These are phyloP conservation scores for Myrica gale DNA, from an alignment of 306 rosid species.

Conservation along the genomic window DNA sequence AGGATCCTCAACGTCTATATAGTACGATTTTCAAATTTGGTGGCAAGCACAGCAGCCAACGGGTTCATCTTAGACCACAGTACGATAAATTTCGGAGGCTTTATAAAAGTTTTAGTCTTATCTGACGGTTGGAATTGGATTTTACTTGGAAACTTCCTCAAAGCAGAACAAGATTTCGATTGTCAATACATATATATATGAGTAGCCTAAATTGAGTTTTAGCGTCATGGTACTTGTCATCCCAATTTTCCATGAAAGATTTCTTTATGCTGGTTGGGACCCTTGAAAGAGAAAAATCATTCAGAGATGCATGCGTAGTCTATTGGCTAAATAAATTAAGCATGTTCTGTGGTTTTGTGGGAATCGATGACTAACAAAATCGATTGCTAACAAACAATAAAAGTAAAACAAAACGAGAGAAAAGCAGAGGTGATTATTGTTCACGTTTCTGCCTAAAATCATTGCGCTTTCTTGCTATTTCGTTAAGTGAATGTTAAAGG, in stretches of 20 bases:
- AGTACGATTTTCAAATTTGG: not conserved
- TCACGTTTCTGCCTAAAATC: no score
- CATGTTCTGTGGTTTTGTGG: not conserved
- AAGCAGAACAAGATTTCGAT: not conserved
- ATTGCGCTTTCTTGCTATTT: no score
- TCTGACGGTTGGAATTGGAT: constrained; percentile 16
- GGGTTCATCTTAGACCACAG: not conserved
- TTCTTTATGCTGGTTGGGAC: not conserved
- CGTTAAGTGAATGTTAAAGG: no score
- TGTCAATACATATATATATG: not conserved
- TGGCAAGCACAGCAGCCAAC: not conserved
- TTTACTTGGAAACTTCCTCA: not conserved
- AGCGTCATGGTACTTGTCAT: not conserved
- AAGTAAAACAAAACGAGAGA: no score
- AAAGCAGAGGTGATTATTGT: no score
- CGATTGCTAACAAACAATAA: no score
- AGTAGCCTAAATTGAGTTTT: not conserved
- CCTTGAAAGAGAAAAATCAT: no score
- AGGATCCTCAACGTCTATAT: no score
- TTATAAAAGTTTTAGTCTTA: constrained; percentile 3
- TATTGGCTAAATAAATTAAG: not conserved
- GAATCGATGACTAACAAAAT: not conserved
- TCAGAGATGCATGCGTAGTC: no score
- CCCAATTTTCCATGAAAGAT: not conserved
- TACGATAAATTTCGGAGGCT: not conserved